Conservation (phyloP, 2,329 filamentous ascomycete genomes). For the Dactylellina leptospora region DNA sequence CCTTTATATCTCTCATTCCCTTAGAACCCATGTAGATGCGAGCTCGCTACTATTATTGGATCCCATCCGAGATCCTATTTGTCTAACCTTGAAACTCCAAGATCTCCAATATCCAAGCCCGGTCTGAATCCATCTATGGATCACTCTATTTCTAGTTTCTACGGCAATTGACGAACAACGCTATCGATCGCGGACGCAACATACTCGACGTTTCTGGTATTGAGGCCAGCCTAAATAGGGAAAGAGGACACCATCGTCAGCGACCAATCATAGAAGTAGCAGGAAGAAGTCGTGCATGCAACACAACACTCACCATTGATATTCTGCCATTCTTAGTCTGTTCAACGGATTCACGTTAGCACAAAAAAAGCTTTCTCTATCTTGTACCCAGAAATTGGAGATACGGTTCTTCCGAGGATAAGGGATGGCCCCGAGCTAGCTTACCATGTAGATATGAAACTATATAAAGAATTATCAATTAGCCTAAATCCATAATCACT, state of each 20-base stretch:
- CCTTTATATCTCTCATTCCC: constrained; percentile 12
- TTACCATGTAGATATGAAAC: constrained; percentile 87
- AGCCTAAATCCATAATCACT: constrained; percentile 38
- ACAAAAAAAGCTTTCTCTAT: no score
- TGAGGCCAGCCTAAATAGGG: constrained; percentile 51
- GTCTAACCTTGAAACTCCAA: no score
- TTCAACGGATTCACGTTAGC: constrained; percentile 33
- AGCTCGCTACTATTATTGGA: neutral
- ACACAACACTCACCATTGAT: constrained; percentile 77
- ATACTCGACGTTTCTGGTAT: constrained; percentile 64
- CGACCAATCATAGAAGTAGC: constrained; percentile 44
- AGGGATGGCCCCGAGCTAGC: constrained; percentile 28
- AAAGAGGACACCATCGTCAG: constrained; percentile 33
- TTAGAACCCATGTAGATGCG: constrained; percentile 22
- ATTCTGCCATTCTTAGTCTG: constrained; percentile 86
- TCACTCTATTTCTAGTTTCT: neutral
- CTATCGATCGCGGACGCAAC: constrained; percentile 85
- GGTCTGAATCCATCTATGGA: neutral
- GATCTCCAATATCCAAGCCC: neutral
- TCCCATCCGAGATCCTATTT: neutral
- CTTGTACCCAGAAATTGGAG: no score
- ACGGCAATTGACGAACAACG: constrained; percentile 62
- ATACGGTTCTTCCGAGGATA: constrained; percentile 3
- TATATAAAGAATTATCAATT: constrained; percentile 56
- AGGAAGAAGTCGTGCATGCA: constrained; percentile 64